Percentiles rank a stretch among this genome's conserved stretches.
These are phyloP conservation scores for Creolimax fragrantissima DNA, from an alignment of 78 protist species.

Conservation along the genomic window DNA sequence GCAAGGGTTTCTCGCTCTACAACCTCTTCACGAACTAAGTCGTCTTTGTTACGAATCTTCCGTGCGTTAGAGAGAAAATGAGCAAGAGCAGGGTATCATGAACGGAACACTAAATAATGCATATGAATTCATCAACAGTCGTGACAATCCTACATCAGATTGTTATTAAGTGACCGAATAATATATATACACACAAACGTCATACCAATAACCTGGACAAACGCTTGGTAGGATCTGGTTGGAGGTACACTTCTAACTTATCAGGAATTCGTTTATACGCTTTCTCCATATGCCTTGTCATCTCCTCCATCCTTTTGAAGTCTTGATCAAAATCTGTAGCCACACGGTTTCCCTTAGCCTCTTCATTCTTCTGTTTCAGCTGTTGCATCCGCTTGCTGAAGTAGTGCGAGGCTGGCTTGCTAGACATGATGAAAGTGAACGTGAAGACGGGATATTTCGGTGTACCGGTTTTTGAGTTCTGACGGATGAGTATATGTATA, in stretches of 20 bases:
- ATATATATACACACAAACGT: no score
- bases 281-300: not conserved
- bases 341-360: not conserved
- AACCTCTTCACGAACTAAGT: not conserved
- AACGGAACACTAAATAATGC: no score
- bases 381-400: conserved; percentile 1
- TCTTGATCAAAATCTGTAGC: not conserved
- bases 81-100: no score
- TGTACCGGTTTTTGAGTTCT: not conserved
- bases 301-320: not conserved
- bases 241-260: not conserved
- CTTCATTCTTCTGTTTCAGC: not conserved
- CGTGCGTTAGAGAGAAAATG: no score
- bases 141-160: no score
- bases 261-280: not conserved
- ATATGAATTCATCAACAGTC: no score
- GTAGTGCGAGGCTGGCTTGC: not conserved
- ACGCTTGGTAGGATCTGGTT: not conserved
- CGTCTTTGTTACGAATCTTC: not conserved
- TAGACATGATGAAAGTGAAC: not conserved
- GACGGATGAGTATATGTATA: not conserved
- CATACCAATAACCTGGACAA: not conserved
- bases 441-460: not conserved
- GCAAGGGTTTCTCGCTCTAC: not conserved
- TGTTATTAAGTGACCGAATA: no score